A percentile compares a stretch with the other conserved stretches of the same genome.
phyloP scores from a whole-genome alignment of 192 early-diverging fungal species.

The Linnemannia zychae region DNA sequence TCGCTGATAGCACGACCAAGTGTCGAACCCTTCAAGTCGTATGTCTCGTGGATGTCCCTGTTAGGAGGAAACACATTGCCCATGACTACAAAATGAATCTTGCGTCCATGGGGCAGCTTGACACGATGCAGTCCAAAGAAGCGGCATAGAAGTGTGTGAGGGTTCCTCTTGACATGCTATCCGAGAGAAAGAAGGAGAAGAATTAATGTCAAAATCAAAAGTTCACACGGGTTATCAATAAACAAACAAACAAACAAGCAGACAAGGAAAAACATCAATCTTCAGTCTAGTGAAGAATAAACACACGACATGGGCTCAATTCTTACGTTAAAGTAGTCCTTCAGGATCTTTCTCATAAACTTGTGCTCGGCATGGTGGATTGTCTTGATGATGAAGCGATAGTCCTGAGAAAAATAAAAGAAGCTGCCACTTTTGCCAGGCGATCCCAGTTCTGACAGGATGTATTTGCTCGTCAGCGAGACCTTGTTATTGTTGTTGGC shows the following conservation, averaged over 20 bases:
- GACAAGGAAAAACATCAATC: background rate
- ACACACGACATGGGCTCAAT: background rate
- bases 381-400: slow-evolving; percentile 98
- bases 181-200: background rate
- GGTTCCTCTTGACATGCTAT: slow-evolving; percentile 84
- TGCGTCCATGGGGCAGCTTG: slow-evolving; percentile 89
- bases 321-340: slow-evolving; percentile 83
- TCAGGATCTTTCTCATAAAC: slow-evolving; percentile 87
- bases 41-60: slow-evolving; percentile 95
- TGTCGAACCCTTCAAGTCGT: slow-evolving; percentile 95
- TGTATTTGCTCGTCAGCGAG: slow-evolving; percentile 95
- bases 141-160: slow-evolving; percentile 91
- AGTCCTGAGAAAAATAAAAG: slow-evolving; percentile 98
- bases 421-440: slow-evolving; percentile 98
- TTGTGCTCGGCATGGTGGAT: slow-evolving; percentile 95
- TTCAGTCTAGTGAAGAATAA: background rate
- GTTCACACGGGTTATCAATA: too few species aligned
- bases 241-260: background rate
- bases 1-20: slow-evolving; percentile 84
- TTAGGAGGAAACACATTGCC: slow-evolving; percentile 97
- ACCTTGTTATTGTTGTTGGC: slow-evolving; percentile 57
- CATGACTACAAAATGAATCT: slow-evolving; percentile 99
- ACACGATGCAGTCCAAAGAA: slow-evolving; percentile 96
- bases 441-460: slow-evolving; percentile 92
- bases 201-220: slow-evolving; percentile 7